Evolutionary conservation across 805 yeast species (phyloP).

Genomic region (Isabelozyma heimii): DNA sequence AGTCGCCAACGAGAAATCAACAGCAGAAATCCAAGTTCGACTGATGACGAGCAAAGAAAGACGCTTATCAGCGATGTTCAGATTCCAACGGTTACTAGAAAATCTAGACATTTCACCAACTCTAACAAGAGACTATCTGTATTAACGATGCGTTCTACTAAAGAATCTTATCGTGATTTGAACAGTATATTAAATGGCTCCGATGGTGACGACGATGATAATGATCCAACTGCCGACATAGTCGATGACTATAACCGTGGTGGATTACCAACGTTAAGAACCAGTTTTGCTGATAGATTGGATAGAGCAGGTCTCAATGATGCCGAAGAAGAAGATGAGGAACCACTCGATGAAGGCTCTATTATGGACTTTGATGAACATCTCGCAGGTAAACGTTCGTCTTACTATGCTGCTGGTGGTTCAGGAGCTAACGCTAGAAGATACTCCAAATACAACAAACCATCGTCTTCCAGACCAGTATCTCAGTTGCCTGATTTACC

Average conservation of each 20-base stretch:
- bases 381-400: slow-evolving; percentile 35
- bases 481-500: slow-evolving; percentile 31
- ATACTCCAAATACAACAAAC: slow-evolving; percentile 20
- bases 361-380: slow-evolving; percentile 41
- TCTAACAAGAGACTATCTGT: slow-evolving; percentile 69
- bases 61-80: slow-evolving; percentile 57
- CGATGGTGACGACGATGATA: slow-evolving; percentile 11
- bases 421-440: slow-evolving; percentile 14
- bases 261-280: slow-evolving; percentile 26
- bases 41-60: slow-evolving; percentile 35
- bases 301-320: slow-evolving; percentile 34
- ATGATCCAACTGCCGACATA: slow-evolving; percentile 10
- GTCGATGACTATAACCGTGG: slow-evolving; percentile 13
- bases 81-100: slow-evolving; percentile 70
- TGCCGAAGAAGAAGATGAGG: slow-evolving; percentile 23
- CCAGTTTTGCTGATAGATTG: slow-evolving; percentile 43
- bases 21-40: slow-evolving; percentile 1
- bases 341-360: slow-evolving; percentile 34
- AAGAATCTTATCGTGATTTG: slow-evolving; percentile 60
- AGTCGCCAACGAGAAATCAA: background rate
- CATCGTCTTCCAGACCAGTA: slow-evolving; percentile 18
- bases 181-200: slow-evolving; percentile 34
- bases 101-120: slow-evolving; percentile 58
- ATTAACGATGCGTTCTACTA: slow-evolving; percentile 69
- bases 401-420: slow-evolving; percentile 30